A percentile compares a stretch with the other conserved stretches of the same genome.
phyloP scores from a whole-genome alignment of 352 stramenopile genomes.

The Globisporangium cystogenes region DNA sequence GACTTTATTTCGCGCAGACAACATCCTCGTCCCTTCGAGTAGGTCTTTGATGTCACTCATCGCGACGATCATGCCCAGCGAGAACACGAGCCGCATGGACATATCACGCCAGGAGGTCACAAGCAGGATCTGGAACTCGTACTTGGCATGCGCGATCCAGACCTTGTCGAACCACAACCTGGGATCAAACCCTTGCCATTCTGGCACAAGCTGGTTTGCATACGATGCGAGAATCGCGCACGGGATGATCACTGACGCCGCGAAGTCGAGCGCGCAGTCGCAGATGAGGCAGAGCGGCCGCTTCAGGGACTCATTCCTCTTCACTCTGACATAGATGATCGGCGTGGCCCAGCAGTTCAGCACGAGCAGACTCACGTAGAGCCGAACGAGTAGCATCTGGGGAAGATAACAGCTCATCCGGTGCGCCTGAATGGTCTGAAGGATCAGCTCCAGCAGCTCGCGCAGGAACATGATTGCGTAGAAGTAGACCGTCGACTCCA shows the following conservation, averaged over 20 bases:
- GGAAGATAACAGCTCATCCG: conserved; percentile 11
- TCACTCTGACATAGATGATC: conserved; percentile 1
- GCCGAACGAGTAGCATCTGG: conserved; percentile 3
- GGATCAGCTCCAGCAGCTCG: not conserved
- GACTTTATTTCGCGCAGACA: not conserved
- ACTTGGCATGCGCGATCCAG: conserved; percentile 21
- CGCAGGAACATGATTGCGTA: not conserved
- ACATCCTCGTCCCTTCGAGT: not conserved
- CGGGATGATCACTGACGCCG: conserved; percentile 10
- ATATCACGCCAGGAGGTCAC: conserved; percentile 31
- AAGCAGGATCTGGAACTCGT: conserved; percentile 19
- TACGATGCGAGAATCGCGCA: conserved; percentile 10
- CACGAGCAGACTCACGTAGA: conserved; percentile 10
- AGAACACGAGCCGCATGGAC: conserved; percentile 27
- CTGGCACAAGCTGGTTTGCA: conserved; percentile 2
- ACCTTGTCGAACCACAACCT: conserved; percentile 19
- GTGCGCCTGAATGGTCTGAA: conserved; percentile 21
- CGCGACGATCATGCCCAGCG: conserved; percentile 21
- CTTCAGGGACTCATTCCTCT: conserved; percentile 4
- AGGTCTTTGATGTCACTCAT: conserved; percentile 29
- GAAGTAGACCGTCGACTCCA: not conserved
- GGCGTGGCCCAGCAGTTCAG: conserved; percentile 19
- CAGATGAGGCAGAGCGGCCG: conserved; percentile 6
- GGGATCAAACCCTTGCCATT: not conserved
- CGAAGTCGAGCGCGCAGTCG: conserved; percentile 15